phyloP scores from a whole-genome alignment of 2,329 filamentous ascomycete species.

The Cucurbitaria berberidis region DNA sequence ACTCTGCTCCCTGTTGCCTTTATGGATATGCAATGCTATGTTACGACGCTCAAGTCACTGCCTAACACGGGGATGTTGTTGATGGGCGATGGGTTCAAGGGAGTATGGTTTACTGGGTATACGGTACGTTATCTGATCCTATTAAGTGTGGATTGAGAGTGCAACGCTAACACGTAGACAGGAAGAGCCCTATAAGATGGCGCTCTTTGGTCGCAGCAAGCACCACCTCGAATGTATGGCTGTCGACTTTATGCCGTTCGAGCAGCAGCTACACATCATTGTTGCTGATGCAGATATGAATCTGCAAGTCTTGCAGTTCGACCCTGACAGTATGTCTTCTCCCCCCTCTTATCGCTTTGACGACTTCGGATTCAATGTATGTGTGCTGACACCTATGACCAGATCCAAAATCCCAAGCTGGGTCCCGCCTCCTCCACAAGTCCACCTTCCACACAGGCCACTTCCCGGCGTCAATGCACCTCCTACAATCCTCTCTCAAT shows the following conservation, averaged over 20 bases:
- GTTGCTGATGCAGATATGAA: constrained; percentile 85
- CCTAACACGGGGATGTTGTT: constrained; percentile 83
- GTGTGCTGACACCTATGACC: no score
- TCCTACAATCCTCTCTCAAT: constrained; percentile 72
- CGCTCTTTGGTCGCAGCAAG: constrained; percentile 85
- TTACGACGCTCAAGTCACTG: constrained; percentile 83
- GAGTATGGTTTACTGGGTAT: constrained; percentile 95
- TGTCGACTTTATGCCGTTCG: constrained; percentile 87
- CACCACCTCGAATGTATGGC: constrained; percentile 78
- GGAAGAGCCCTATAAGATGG: constrained; percentile 96
- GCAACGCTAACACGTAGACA: constrained; percentile 34
- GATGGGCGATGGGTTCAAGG: constrained; percentile 89
- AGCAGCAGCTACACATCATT: constrained; percentile 80
- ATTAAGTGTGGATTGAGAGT: background rate
- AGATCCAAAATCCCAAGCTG: constrained; percentile 94
- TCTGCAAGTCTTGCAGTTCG: constrained; percentile 88
- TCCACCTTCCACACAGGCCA: constrained; percentile 89
- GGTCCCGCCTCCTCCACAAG: constrained; percentile 83
- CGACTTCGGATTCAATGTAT: no score
- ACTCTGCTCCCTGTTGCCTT: constrained; percentile 93
- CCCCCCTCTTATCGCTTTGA: background rate
- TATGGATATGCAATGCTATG: constrained; percentile 96
- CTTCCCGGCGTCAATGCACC: constrained; percentile 73
- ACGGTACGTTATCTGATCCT: constrained; percentile 59
- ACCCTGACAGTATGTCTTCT: constrained; percentile 79